Evolutionary conservation across 306 rosid species (phyloP).

Genomic region (peach (Prunus persica)): Prunus_persica_NCBIv2 NC_034010.1:5255501-5256000

Average conservation of each 20-base stretch:
- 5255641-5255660: too few species aligned
- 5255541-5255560: not conserved
- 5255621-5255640: too few species aligned
- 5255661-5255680: too few species aligned
- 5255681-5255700: too few species aligned
- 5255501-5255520: not conserved
- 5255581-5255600: not conserved
- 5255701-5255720: too few species aligned
- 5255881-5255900: not conserved
- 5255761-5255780: too few species aligned
- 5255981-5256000: not conserved
- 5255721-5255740: too few species aligned
- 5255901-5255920: not conserved
- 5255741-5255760: too few species aligned
- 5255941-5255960: not conserved
- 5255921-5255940: not conserved
- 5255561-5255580: not conserved
- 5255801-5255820: too few species aligned
- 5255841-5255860: not conserved
- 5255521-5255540: conserved; percentile 10
- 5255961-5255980: conserved; percentile 17
- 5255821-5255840: not conserved
- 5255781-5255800: too few species aligned
- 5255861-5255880: not conserved
- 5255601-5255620: not conserved